Evolutionary conservation across 768 basidiomycete genomes (phyloP).

Genomic region (Brasilioporus rufonigricans): DNA sequence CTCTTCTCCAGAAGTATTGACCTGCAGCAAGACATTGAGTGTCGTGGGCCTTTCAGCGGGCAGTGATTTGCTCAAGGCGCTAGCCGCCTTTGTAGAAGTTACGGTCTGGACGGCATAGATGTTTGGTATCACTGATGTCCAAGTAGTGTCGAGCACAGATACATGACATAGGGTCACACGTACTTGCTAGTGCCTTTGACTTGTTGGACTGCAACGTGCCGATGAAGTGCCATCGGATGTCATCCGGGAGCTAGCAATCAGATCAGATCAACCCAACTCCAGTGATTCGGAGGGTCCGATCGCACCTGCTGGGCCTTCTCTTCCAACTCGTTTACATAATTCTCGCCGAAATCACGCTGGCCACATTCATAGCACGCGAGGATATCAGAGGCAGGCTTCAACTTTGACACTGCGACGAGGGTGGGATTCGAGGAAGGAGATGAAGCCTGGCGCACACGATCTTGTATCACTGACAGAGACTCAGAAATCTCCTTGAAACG

Average conservation of each 20-base stretch:
- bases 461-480: conserved; percentile 51
- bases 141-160: conserved; percentile 4
- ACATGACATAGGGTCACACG: conserved; percentile 15
- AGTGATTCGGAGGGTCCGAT: conserved; percentile 5
- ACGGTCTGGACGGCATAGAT: conserved; percentile 86
- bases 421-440: conserved; percentile 31
- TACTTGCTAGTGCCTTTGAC: conserved; percentile 82
- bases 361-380: conserved; percentile 77
- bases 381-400: conserved; percentile 87
- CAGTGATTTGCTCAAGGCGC: conserved; percentile 72
- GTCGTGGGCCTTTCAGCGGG: conserved; percentile 51
- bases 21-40: conserved; percentile 83
- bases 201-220: conserved; percentile 94
- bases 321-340: conserved; percentile 91
- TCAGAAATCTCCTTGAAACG: conserved; percentile 52
- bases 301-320: conserved; percentile 77
- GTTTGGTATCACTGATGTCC: conserved; percentile 73
- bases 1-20: conserved; percentile 95
- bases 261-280: conserved; percentile 4
- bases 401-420: conserved; percentile 90
- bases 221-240: conserved; percentile 97
- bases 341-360: conserved; percentile 94
- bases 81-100: conserved; percentile 77
- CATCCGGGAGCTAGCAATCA: conserved; percentile 65
- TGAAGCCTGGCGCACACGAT: conserved; percentile 41